Conservation (phyloP, 257 asterid species). For the Sherardia arvensis region DNA sequence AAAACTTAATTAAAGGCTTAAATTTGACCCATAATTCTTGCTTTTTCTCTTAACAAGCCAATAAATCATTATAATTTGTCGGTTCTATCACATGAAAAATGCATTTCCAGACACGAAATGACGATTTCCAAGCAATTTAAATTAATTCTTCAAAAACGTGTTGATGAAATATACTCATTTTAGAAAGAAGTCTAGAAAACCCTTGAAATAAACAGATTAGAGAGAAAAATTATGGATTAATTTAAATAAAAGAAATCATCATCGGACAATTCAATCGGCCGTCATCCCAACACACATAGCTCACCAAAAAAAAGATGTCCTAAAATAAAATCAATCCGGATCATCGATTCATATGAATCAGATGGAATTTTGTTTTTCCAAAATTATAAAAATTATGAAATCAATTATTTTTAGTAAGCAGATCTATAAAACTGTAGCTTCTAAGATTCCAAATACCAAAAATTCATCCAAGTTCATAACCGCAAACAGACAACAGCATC, state of each 20-base stretch:
- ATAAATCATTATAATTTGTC: neutral
- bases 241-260: neutral
- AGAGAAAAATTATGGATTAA: neutral
- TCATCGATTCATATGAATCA: neutral
- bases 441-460: neutral
- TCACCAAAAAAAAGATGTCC: neutral
- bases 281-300: neutral
- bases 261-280: neutral
- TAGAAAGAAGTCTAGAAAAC: neutral
- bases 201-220: neutral
- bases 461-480: neutral
- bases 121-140: neutral
- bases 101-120: neutral
- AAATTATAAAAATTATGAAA: neutral
- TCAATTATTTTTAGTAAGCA: neutral
- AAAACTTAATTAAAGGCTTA: neutral
- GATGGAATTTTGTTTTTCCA: neutral
- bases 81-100: neutral
- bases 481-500: neutral
- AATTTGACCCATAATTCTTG: neutral
- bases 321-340: neutral
- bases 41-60: neutral
- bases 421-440: slow-evolving; percentile 9
- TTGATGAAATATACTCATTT: neutral
- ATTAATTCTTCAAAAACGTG: neutral